phyloP scores from a whole-genome alignment of 2,329 filamentous ascomycete genomes.

The Tolypocladium ophioglossoides region DNA sequence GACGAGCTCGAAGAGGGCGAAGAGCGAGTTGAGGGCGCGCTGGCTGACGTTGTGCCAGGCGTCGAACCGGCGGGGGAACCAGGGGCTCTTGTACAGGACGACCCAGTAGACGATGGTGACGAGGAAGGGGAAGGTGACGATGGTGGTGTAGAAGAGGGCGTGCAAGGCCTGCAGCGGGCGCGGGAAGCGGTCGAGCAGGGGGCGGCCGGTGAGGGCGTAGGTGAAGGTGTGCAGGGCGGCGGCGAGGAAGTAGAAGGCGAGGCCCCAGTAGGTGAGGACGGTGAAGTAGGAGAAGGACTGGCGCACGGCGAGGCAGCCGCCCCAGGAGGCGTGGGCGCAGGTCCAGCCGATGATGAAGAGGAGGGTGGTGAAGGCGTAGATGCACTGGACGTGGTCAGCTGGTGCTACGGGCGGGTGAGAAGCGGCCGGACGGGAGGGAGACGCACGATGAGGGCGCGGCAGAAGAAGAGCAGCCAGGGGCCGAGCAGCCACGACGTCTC shows the following conservation, averaged over 20 bases:
- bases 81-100: slow-evolving; percentile 41
- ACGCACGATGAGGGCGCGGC: slow-evolving; percentile 37
- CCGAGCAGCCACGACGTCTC: slow-evolving; percentile 74
- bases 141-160: slow-evolving; percentile 50
- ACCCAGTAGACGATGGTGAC: slow-evolving; percentile 65
- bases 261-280: slow-evolving; percentile 69
- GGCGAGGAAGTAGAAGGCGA: slow-evolving; percentile 67
- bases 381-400: slow-evolving; percentile 21
- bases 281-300: slow-evolving; percentile 75
- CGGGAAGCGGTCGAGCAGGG: slow-evolving; percentile 50
- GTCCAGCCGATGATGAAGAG: slow-evolving; percentile 60
- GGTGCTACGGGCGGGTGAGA: too few species aligned
- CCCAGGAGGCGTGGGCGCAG: slow-evolving; percentile 36
- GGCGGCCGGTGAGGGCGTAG: slow-evolving; percentile 45
- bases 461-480: slow-evolving; percentile 48
- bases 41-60: slow-evolving; percentile 60
- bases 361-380: slow-evolving; percentile 62
- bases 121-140: slow-evolving; percentile 55
- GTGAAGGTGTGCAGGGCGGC: slow-evolving; percentile 57
- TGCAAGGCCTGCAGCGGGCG: slow-evolving; percentile 55
- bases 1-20: slow-evolving; percentile 66
- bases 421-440: too few species aligned
- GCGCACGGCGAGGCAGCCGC: slow-evolving; percentile 34
- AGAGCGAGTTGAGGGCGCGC: slow-evolving; percentile 63
- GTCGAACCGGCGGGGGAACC: slow-evolving; percentile 39